Base-by-base conservation (phyloP, 495 filamentous ascomycete species). In the Hypoxylon rickii region DNA sequence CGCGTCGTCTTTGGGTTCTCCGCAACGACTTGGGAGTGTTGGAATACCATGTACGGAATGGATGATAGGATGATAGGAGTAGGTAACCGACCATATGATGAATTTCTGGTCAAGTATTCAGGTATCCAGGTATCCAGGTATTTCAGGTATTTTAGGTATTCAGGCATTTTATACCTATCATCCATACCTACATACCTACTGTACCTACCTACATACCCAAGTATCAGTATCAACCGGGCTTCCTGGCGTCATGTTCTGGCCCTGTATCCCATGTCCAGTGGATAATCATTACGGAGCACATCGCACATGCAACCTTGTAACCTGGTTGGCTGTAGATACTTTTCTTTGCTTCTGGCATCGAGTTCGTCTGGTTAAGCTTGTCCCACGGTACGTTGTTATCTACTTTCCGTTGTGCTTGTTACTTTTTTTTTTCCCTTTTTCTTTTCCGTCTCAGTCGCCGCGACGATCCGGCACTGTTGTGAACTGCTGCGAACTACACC, bases 221-320 rank as follows among this genome's bases (percentile, higher is more conserved):
- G n/a, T n/a, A n/a, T n/a, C n/a, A n/a, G n/a, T n/a, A n/a, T n/a
- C n/a, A n/a, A n/a, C n/a, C 34, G 24, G 3, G 15, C 26, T 47
- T 51, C 58, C 58, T 56, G 47, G 58, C 58, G 37, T 62, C 52
- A 53, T 44, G 53, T 42, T 53, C 59, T 63, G 53, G 59, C 59
- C 59, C 44, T 58, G 59, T 21, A 3, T 57, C 44, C 59, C 59
- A 54, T 63, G 40, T 40, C 43, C 21, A 57, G 48, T 63, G 59
- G 48, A 19, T 58, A 54, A 29, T 57, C 44, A 58, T 54, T 54
- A 54, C 29, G 44, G 59, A 63, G 24, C 31, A 50, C 51, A 58
- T 47, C 29, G 34, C 44, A 57, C 53, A 54, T 54, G 50, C 59
- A 26, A 63, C 53, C 8, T 53, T 58, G 39, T 55, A 63, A 63